Evolutionary conservation across 345 rosid species (phyloP).

Genomic region (Rhodamnia rubescens): DNA sequence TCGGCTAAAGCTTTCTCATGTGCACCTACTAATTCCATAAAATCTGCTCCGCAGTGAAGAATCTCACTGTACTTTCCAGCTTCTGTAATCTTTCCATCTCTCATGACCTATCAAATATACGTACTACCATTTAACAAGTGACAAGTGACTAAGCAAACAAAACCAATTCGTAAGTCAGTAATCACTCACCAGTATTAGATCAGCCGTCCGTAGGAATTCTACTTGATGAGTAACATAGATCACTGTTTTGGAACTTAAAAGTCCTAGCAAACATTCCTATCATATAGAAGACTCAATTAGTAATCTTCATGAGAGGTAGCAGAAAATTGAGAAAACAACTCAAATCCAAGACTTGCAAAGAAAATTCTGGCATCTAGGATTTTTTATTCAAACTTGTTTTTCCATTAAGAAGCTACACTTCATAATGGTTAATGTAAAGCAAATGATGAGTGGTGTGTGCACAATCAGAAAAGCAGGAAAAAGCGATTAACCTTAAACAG

Average conservation of each 20-base stretch:
- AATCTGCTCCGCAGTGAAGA: conserved; percentile 48
- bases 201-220: conserved; percentile 71
- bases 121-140: neutral
- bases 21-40: conserved; percentile 76
- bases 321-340: neutral
- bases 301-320: neutral
- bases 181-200: conserved; percentile 49
- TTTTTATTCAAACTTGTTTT: neutral
- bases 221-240: conserved; percentile 82
- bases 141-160: neutral
- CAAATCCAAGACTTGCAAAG: neutral
- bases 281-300: neutral
- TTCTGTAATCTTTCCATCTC: conserved; percentile 65
- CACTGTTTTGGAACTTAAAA: conserved; percentile 43
- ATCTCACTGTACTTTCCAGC: conserved; percentile 62
- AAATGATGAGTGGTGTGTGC: neutral
- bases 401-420: neutral
- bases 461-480: neutral
- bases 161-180: neutral
- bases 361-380: neutral
- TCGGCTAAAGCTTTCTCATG: conserved; percentile 50
- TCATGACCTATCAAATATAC: conserved; percentile 49
- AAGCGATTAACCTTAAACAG: conserved; percentile 45
- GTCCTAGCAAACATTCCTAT: conserved; percentile 58
- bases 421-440: neutral